These are phyloP conservation scores for Monosporascus sp. DNA, from an alignment of 2,329 filamentous ascomycete genomes.

Conservation along the genomic window DNA sequence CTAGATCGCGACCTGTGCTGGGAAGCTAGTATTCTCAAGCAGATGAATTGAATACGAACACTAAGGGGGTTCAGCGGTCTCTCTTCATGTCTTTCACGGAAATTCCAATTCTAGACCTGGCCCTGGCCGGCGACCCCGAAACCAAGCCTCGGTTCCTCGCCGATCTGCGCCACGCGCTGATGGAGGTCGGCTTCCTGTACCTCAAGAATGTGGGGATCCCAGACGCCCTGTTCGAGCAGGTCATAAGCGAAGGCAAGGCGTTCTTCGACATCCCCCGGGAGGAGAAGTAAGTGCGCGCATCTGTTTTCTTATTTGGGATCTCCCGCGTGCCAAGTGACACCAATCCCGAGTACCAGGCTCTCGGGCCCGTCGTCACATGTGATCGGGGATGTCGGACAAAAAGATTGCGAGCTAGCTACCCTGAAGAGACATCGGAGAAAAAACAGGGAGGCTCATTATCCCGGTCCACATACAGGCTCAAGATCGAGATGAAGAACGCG, in stretches of 20 bases:
- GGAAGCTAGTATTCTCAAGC: no score
- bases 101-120: conserved; percentile 74
- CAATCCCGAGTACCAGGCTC: neutral
- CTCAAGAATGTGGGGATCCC: conserved; percentile 74
- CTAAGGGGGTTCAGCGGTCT: no score
- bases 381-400: neutral
- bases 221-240: conserved; percentile 57
- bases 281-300: conserved; percentile 57
- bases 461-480: conserved; percentile 38
- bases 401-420: neutral
- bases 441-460: neutral
- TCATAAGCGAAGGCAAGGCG: conserved; percentile 61
- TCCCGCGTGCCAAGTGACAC: neutral
- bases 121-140: conserved; percentile 54
- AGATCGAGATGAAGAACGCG: conserved; percentile 70
- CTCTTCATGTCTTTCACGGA: conserved; percentile 62
- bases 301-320: neutral
- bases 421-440: neutral
- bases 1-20: no score
- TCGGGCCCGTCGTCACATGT: no score
- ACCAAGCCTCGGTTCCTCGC: conserved; percentile 70
- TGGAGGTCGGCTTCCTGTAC: conserved; percentile 87
- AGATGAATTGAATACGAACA: no score
- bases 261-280: conserved; percentile 75
- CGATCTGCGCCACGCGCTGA: conserved; percentile 67